Evolutionary conservation across 139 green algal genomes (phyloP).

Genomic region (Haematococcus sp.): DNA sequence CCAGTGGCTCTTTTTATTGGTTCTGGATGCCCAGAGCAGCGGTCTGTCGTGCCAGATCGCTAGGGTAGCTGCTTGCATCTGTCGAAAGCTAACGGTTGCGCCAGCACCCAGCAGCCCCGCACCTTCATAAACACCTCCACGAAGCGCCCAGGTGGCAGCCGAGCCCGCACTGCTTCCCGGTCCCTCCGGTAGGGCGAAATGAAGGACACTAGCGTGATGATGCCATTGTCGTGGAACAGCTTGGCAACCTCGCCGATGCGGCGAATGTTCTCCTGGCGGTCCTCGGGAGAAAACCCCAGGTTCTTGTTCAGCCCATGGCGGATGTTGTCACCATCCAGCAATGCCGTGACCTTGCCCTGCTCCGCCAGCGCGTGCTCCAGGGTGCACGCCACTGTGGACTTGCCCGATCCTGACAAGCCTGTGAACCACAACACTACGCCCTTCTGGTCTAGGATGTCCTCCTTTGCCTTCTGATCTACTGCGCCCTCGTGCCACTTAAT

Average conservation of each 20-base stretch:
- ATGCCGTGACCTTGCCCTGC: conserved; percentile 64
- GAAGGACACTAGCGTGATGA: conserved; percentile 91
- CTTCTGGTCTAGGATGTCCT: conserved; percentile 77
- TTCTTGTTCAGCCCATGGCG: conserved; percentile 92
- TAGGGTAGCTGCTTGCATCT: background rate
- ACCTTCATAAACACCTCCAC: conserved; percentile 92
- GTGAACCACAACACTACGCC: conserved; percentile 92
- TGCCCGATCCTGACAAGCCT: conserved; percentile 77
- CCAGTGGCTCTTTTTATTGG: background rate
- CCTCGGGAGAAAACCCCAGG: conserved; percentile 79
- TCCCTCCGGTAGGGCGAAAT: conserved; percentile 91
- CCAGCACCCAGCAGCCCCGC: background rate
- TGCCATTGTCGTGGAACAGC: conserved; percentile 83
- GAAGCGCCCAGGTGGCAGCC: conserved; percentile 68
- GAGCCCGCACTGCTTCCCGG: conserved; percentile 60
- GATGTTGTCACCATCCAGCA: conserved; percentile 96
- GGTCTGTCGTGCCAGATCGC: background rate
- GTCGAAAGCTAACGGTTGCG: background rate
- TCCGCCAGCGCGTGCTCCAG: conserved; percentile 64
- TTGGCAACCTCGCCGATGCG: conserved; percentile 92
- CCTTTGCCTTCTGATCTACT: conserved; percentile 64
- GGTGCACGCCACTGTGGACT: conserved; percentile 77
- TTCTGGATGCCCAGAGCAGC: background rate
- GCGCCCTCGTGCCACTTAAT: conserved; percentile 90
- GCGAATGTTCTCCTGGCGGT: conserved; percentile 94